Evolutionary conservation across 2,329 filamentous ascomycete species (phyloP).

Genomic region (Aspergillus tubingensis): DNA sequence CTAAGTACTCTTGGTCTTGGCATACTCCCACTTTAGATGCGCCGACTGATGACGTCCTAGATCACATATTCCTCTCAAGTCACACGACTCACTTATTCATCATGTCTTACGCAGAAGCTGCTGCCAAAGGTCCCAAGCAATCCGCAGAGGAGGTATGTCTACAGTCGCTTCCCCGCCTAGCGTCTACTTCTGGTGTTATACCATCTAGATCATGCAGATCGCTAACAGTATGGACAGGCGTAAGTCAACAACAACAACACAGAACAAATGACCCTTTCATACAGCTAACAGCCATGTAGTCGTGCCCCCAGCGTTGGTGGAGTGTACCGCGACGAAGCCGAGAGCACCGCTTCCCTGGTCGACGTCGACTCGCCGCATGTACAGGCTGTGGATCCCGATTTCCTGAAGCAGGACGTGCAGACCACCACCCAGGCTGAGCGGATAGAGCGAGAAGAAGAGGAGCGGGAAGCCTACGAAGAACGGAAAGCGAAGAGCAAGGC

Average conservation of each 20-base stretch:
- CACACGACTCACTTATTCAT: slow-evolving; percentile 12
- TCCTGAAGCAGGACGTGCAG: slow-evolving; percentile 45
- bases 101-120: slow-evolving; percentile 54
- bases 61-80: slow-evolving; percentile 5
- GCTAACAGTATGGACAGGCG: slow-evolving; percentile 32
- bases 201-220: not conserved
- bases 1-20: not conserved
- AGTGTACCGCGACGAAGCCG: slow-evolving; percentile 42
- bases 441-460: slow-evolving; percentile 43
- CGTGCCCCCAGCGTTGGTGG: slow-evolving; percentile 44
- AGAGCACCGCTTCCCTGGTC: slow-evolving; percentile 46
- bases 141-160: slow-evolving; percentile 49
- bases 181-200: not conserved
- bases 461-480: slow-evolving; percentile 32
- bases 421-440: slow-evolving; percentile 50
- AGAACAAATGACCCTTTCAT: not conserved
- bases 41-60: slow-evolving; percentile 4
- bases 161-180: not conserved
- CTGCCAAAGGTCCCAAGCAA: slow-evolving; percentile 50
- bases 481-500: slow-evolving; percentile 36
- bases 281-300: slow-evolving; percentile 26
- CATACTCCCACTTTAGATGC: not conserved
- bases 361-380: slow-evolving; percentile 53
- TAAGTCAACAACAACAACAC: slow-evolving; percentile 29
- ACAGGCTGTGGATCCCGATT: slow-evolving; percentile 44